Evolutionary conservation across 2,329 filamentous ascomycete species (phyloP).

Genomic region (Claviceps purpurea): DNA sequence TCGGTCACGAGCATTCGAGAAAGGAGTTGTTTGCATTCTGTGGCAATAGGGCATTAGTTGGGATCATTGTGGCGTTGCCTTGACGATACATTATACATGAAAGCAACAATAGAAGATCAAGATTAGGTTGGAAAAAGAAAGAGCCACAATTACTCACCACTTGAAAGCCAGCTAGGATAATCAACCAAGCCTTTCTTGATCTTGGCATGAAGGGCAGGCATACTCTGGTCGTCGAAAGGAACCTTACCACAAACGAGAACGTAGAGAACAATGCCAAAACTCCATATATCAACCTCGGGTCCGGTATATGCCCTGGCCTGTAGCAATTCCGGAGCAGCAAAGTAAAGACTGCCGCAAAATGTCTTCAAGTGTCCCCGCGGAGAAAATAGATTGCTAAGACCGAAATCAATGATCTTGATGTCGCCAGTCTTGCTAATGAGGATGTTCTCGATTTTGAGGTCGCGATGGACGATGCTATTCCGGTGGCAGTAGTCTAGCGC

Average conservation of each 20-base stretch:
- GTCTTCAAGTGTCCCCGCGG: conserved; percentile 80
- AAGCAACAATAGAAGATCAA: not conserved
- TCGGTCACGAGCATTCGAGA: conserved; percentile 94
- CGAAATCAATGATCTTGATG: conserved; percentile 99
- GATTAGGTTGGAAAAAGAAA: not conserved
- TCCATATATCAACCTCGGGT: conserved; percentile 96
- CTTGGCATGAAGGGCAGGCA: conserved; percentile 95
- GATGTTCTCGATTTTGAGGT: conserved; percentile 98
- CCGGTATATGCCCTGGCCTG: conserved; percentile 92
- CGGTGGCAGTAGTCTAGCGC: conserved; percentile 94
- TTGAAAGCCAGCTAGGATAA: conserved; percentile 85
- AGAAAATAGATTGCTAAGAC: conserved; percentile 88
- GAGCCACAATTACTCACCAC: conserved; percentile 40
- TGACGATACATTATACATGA: not conserved
- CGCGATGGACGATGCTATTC: conserved; percentile 95
- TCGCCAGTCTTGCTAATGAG: conserved; percentile 97
- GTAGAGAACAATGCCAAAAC: conserved; percentile 95
- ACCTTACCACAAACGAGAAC: conserved; percentile 96
- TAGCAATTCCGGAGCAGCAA: conserved; percentile 86
- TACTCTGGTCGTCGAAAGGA: conserved; percentile 97
- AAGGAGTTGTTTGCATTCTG: conserved; percentile 88
- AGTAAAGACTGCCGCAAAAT: conserved; percentile 95
- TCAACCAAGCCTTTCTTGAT: conserved; percentile 96
- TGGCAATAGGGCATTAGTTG: not conserved
- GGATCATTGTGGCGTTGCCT: not conserved